Evolutionary conservation across 345 rosid genomes (phyloP).

Genomic region (Acer campestre): DNA sequence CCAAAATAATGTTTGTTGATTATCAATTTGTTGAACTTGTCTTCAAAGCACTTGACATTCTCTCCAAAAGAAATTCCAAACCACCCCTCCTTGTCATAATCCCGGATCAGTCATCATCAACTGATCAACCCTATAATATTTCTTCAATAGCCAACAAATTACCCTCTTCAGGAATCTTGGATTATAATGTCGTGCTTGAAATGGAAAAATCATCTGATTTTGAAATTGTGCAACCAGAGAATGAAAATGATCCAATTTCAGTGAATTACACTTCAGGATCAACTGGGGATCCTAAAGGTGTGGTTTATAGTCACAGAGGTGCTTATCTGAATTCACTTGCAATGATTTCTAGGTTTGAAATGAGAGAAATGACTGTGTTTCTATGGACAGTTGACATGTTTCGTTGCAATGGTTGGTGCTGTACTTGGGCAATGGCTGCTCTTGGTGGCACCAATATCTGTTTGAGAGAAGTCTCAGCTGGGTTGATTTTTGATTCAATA

Average conservation of each 20-base stretch:
- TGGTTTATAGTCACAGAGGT: slow-evolving; percentile 54
- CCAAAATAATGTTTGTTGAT: slow-evolving; percentile 53
- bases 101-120: neutral
- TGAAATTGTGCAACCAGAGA: slow-evolving; percentile 25
- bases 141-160: neutral
- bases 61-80: slow-evolving; percentile 17
- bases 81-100: slow-evolving; percentile 38
- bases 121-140: neutral
- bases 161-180: neutral
- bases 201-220: slow-evolving; percentile 31
- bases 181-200: slow-evolving; percentile 36
- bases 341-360: slow-evolving; percentile 29
- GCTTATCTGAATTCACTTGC: slow-evolving; percentile 55
- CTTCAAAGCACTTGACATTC: slow-evolving; percentile 24
- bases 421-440: slow-evolving; percentile 59
- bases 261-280: slow-evolving; percentile 63
- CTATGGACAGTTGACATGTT: slow-evolving; percentile 73
- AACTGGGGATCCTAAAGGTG: slow-evolving; percentile 62
- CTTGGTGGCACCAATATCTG: slow-evolving; percentile 56
- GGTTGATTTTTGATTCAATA: slow-evolving; percentile 41
- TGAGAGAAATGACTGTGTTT: slow-evolving; percentile 40
- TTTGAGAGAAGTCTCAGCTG: slow-evolving; percentile 33
- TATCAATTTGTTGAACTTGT: slow-evolving; percentile 25
- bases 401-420: slow-evolving; percentile 76
- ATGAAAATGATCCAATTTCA: slow-evolving; percentile 56